Evolutionary conservation across 768 basidiomycete species (phyloP), one percentile per base, ranked within the genome.

Genomic region (Leccinum disarticulatum): DNA sequence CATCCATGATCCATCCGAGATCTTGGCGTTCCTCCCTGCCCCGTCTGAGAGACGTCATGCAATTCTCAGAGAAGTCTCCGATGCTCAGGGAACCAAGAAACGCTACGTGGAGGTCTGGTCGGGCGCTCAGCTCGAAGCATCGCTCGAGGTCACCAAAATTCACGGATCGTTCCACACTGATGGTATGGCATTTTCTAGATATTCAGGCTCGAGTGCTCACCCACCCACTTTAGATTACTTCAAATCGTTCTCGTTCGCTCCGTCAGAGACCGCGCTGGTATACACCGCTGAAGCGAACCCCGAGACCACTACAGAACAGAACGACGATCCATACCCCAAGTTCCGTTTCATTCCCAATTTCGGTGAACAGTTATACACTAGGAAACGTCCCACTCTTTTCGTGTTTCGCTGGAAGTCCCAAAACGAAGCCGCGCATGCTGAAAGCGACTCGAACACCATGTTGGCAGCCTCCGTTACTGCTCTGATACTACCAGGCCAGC

Each of bases 151-250:
- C 13, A 83, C 85, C 1, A 79, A 83, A 30, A 61, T 66, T 4
- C 87, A 89, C 59, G 83, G 80, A 0, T 76, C 78, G 10, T 88
- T 87, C 62, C 86, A 87, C 64, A 74, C 81, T 4, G 87, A 90
- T 60, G 86, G 87, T 86, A 60, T 57, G 0, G 1, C 15, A 68
- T 56, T 33, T 27, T 35, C 13, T 35, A 35, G 35, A 35, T 14
- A 5, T 13, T 35, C 35, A 13, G 0, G 14, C 19, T 17, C 43
- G 4, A 10, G 19, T 33, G 1, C 48, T 62, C 35, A 67, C 19
- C 1, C 7, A 25, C 9, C 25, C 11, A 8, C 43, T 43, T 43
- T 43, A 89, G 87, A 86, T 53, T 79, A 73, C 55, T 65, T 87
- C 14, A 77, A 77, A 4, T 79, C 81, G 0, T 69, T 87, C 11